Evolutionary conservation across 176 grass and related monocot genomes (phyloP).

Genomic region (Carex kokanica): DNA sequence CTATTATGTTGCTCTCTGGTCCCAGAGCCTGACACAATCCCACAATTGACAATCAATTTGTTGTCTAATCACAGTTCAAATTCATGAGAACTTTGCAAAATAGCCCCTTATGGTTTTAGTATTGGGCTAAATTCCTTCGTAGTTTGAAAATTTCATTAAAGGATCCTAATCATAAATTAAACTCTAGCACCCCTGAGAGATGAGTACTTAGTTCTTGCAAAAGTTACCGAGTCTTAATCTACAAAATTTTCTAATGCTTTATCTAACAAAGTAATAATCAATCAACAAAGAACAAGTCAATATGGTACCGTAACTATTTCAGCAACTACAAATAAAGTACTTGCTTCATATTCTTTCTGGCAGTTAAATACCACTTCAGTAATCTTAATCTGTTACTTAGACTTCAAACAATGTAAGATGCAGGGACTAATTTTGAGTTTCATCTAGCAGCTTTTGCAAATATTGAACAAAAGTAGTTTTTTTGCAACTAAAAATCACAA

Average conservation of each 20-base stretch:
- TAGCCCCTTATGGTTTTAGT: no score
- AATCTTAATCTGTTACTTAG: neutral
- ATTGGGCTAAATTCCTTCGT: neutral
- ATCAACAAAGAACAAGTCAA: neutral
- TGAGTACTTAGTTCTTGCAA: neutral
- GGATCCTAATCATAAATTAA: neutral
- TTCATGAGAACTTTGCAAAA: no score
- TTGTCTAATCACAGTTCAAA: neutral
- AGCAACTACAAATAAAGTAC: no score
- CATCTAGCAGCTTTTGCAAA: neutral
- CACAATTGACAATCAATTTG: neutral
- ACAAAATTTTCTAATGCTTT: neutral
- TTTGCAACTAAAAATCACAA: neutral
- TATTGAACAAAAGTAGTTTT: neutral
- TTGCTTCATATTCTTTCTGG: neutral
- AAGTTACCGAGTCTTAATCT: neutral
- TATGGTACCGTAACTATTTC: neutral
- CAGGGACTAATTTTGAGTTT: neutral
- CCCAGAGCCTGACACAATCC: conserved; percentile 59
- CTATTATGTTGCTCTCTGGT: conserved; percentile 60
- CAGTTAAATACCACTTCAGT: neutral
- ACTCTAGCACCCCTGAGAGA: neutral
- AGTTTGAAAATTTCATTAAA: neutral
- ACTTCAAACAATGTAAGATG: neutral
- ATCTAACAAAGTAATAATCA: conserved; percentile 4